Evolutionary conservation across 1,139 yeast species (phyloP).

Genomic region (Debaryomyces psychrophilus): DNA sequence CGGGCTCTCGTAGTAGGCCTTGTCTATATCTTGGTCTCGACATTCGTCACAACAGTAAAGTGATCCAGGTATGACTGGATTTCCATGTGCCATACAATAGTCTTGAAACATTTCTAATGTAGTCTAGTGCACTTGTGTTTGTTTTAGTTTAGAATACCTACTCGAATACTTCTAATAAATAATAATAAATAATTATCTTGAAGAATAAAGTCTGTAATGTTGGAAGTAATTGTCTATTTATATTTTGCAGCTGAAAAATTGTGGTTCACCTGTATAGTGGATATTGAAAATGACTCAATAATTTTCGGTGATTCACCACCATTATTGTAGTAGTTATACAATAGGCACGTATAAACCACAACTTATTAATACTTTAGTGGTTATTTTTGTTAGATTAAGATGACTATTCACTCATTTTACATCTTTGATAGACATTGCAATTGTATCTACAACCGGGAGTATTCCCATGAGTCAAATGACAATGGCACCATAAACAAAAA

Average conservation of each 20-base stretch:
- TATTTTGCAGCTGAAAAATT: slow-evolving; percentile 10
- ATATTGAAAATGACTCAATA: slow-evolving; percentile 9
- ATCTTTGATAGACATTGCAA: slow-evolving; percentile 88
- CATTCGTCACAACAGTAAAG: slow-evolving; percentile 26
- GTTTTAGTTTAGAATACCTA: not conserved
- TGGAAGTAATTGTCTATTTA: slow-evolving; percentile 1
- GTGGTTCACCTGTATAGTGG: slow-evolving; percentile 7
- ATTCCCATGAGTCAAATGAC: slow-evolving; percentile 32
- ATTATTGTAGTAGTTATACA: slow-evolving; percentile 9
- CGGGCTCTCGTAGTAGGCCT: slow-evolving; percentile 2
- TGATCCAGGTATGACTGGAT: slow-evolving; percentile 20
- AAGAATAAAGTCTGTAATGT: not conserved
- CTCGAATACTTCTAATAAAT: not conserved
- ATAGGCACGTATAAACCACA: slow-evolving; percentile 8
- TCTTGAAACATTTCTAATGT: slow-evolving; percentile 22
- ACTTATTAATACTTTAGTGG: slow-evolving; percentile 9
- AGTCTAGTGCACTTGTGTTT: not conserved
- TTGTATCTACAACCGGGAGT: slow-evolving; percentile 73
- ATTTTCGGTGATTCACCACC: slow-evolving; percentile 8
- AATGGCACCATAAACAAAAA: slow-evolving; percentile 56
- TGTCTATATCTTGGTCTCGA: slow-evolving; percentile 18
- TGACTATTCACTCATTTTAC: slow-evolving; percentile 74
- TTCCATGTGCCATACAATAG: slow-evolving; percentile 24
- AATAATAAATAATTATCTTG: not conserved
- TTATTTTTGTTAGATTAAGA: slow-evolving; percentile 9